Evolutionary conservation across 495 filamentous ascomycete species (phyloP), one percentile per base, ranked within the genome.

Genomic region (Xylaria telfairii): DNA sequence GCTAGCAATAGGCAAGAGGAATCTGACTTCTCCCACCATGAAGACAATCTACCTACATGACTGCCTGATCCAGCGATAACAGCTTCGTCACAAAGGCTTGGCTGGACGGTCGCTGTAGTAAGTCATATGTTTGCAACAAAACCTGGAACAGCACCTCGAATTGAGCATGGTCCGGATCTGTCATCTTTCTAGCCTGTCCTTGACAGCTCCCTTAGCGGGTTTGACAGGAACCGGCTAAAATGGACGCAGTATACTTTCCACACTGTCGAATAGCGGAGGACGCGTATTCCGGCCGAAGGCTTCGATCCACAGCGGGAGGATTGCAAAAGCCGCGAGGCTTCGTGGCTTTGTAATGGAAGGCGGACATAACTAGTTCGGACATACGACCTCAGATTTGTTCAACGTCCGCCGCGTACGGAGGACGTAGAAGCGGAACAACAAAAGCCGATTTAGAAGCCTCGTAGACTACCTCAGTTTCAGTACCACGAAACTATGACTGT

Each of bases 41-140:
- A 46, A 30, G 37, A 21, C 56, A 59, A n/a, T 37, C 56, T 34
- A 21, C 34, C 49, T 53, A 53, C 24, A 54, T 53, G 47, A 54
- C 32, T 66, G 64, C 64, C 64, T 42, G 47, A 66, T 66, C 64
- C 64, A 66, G 64, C 64, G 32, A 54, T 34, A 42, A 13, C 47
- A 54, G 46, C 34, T 54, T 66, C 64, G 30, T 54, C 34, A 53
- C 47, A 26, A 41, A 54, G 2, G 46, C 64, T 66, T 66, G 64
- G 64, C 64, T 66, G 64, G 64, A 66, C 13, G 64, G 46, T 42
- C 15, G 32, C 19, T 42, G 64, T 66, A 66, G 64, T 66, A 66
- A 66, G 46, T 66, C 47, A 66, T 53, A 41, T 47, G 34, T 39
- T 41, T 53, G 47, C 32, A 54, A 66, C 13, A 53, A 54, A 34